Conservation (phyloP, 1,139 yeast species). For the Candida smagusa region DNA sequence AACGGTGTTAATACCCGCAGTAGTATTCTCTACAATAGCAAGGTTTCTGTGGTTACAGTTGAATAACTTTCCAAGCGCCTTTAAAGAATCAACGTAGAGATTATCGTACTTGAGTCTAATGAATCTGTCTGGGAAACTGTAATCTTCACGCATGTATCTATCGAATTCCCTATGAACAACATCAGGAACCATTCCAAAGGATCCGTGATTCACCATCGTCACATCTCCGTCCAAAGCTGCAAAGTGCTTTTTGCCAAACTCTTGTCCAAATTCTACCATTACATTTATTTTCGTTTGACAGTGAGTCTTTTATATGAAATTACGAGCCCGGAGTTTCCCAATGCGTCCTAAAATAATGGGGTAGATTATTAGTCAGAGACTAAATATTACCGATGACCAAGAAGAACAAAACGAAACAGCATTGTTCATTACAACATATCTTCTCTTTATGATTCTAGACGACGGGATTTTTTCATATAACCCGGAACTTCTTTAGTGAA, state of each 20-base stretch:
- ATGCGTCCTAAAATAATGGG: conserved; percentile 4
- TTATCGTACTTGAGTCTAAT: conserved; percentile 19
- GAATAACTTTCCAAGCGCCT: conserved; percentile 35
- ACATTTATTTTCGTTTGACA: too few species aligned
- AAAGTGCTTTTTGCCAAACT: conserved; percentile 47
- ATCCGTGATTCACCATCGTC: conserved; percentile 51
- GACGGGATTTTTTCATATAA: too few species aligned
- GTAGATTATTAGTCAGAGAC: too few species aligned
- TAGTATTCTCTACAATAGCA: conserved; percentile 57
- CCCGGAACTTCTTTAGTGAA: too few species aligned
- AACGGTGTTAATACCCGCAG: conserved; percentile 58
- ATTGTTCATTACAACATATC: too few species aligned
- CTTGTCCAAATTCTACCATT: conserved; percentile 44
- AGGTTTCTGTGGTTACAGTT: conserved; percentile 43
- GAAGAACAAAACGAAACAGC: too few species aligned
- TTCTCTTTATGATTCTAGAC: too few species aligned
- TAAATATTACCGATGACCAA: too few species aligned
- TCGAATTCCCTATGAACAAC: conserved; percentile 29
- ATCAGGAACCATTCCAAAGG: conserved; percentile 50
- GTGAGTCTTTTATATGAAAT: too few species aligned
- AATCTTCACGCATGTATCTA: conserved; percentile 24
- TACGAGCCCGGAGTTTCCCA: conserved; percentile 7
- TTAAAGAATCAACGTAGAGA: conserved; percentile 28
- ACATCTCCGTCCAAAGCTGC: conserved; percentile 31
- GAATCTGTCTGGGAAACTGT: conserved; percentile 42